phyloP scores from a whole-genome alignment of 2,329 filamentous ascomycete species.

The Microcyclosporella mali region DNA sequence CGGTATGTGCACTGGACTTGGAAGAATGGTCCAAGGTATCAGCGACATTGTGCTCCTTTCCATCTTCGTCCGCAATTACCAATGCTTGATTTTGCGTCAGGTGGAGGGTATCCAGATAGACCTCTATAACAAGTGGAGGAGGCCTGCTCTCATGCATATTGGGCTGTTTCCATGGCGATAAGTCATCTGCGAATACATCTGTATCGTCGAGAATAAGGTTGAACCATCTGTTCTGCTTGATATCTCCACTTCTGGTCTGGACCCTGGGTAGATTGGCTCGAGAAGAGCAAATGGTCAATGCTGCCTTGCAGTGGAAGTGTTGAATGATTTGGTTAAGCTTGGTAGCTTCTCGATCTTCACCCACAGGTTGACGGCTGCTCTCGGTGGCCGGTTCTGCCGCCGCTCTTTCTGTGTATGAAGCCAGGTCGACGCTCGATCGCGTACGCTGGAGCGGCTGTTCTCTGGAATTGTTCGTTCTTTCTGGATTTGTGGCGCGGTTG shows the following conservation, averaged over 20 bases:
- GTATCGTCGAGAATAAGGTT: constrained; percentile 92
- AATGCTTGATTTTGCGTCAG: constrained; percentile 80
- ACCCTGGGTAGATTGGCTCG: constrained; percentile 62
- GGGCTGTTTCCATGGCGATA: constrained; percentile 73
- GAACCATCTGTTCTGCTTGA: constrained; percentile 86
- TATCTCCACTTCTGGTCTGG: constrained; percentile 52
- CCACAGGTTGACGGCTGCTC: constrained; percentile 37
- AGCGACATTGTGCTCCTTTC: constrained; percentile 86
- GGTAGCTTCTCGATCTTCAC: constrained; percentile 60
- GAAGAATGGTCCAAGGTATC: constrained; percentile 68
- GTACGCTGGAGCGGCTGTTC: constrained; percentile 51
- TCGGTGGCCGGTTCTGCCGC: constrained; percentile 35
- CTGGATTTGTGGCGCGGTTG: constrained; percentile 65
- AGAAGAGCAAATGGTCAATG: constrained; percentile 75
- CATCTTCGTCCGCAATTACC: constrained; percentile 79
- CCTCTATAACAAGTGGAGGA: constrained; percentile 80
- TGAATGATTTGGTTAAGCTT: constrained; percentile 93
- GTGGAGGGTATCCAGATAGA: constrained; percentile 60
- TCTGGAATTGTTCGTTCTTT: constrained; percentile 65
- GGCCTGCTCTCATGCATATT: constrained; percentile 72
- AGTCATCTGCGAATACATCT: constrained; percentile 74
- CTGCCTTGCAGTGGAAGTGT: constrained; percentile 89
- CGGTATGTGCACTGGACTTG: constrained; percentile 41
- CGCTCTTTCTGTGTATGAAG: constrained; percentile 45
- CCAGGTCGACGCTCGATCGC: constrained; percentile 48